Evolutionary conservation across 2,329 filamentous ascomycete species (phyloP), one percentile per base, ranked within the genome.

Genomic region (Botrytis medusae): DNA sequence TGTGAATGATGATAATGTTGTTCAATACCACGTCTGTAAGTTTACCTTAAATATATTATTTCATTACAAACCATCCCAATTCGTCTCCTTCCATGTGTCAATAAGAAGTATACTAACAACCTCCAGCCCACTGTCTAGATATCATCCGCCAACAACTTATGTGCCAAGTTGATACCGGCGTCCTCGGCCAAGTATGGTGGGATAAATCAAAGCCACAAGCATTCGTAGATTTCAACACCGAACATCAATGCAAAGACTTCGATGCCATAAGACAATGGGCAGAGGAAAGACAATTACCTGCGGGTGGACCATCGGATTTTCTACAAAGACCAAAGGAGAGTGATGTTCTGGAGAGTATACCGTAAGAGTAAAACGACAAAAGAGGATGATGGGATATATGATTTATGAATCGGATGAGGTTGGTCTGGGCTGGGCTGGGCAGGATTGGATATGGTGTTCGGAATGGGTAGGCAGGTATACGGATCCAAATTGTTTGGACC

Each of bases 171-270:
- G 86, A 88, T 73, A 82, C 86, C 14, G 87, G 86, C 3, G 82
- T 89, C 1, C 81, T 88, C 0, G 86, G 86, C 2, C 86, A 88
- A 74, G 81, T 88, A 16, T 89, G 87, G 87, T 85, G 85, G 76
- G 82, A 87, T 54, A 77, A 77, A n/a, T 75, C 80, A 7, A 79
- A 80, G 10, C 83, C 84, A 1, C 77, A 77, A 62, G 78, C 80
- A 1, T 88, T 86, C 75, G 84, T 87, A 4, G 86, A 89, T 77
- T 88, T 89, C 80, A 87, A 87, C 74, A 88, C 85, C 0, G 79
- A 83, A 74, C 87, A 89, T 75, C 82, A 82, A 60, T 88, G 87
- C 76, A 83, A 85, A 16, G 85, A 89, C 75, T 89, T 85, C 73
- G 86, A 89, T 42, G 83, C 81, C 1, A 81, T 89, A 37, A 81